Evolutionary conservation across 805 yeast genomes (phyloP), one percentile per base, ranked within the genome.

Genomic region (Schizosaccharomyces japonicus): DNA sequence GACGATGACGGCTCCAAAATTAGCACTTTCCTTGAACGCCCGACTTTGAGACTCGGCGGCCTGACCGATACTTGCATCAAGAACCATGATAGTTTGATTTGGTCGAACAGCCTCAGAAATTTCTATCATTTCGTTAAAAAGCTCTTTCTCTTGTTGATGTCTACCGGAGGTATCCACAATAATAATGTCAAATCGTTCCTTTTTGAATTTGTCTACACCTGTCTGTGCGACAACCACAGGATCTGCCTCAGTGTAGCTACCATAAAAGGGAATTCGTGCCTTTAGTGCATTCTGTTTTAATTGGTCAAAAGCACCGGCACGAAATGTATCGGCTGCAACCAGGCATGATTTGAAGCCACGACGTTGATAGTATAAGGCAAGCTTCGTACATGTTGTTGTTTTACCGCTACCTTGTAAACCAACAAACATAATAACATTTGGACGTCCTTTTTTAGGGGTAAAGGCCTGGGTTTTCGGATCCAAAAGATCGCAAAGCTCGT

Each of bases 231-330:
- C 94, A 52, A 73, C 76, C 8, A 82, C 96, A 1, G 98, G 98
- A 58, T 90, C 93, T 1, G 93, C 81, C 65, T 87, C 96, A 2
- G 90, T 76, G 62, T 90, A 90, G 5, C 94, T 80, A 56, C 98
- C 98, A 61, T 76, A 87, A 63, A 75, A 87, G 42, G 98, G 96
- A 49, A 87, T 82, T 55, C 79, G 75, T 1, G 98, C 92, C 66
- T 83, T 82, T 48, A 87, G 83, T 23, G 98, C 96, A 63, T 87
- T 87, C 64, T 87, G 98, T 61, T 90, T 87, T 63, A 87, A 72
- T 68, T 87, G 98, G 64, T 87, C 98, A 67, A 87, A 87, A 2
- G 98, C 98, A 70, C 98, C 98, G 32, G 98, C 98, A 70, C 98
- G 77, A 70, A 87, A 90, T 28, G 98, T 90, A 67, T 90, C 98